Base-by-base conservation (phyloP, 2,329 filamentous ascomycete species). In the Trichoderma arundinaceum region DNA sequence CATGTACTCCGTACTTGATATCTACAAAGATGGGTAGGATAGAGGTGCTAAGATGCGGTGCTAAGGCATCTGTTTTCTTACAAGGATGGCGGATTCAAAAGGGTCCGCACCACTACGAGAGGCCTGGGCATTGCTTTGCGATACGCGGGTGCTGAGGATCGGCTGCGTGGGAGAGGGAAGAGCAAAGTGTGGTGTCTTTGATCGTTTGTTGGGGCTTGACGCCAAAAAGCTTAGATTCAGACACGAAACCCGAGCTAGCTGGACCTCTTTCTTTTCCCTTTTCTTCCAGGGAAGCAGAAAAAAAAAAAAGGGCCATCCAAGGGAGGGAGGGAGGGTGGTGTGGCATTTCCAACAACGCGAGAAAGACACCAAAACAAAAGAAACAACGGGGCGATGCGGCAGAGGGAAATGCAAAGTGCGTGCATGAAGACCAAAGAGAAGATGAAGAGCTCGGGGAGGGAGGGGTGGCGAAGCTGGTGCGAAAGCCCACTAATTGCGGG, bases 401-500 rank as follows among this genome's bases (percentile, higher is more conserved):
- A 49, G 19, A 56, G 32, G n/a, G 33, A 19, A 41, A 49, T 51
- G 46, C 58, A 61, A 61, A 61, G 58, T 61, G 58, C 58, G 19
- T 61, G 58, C 58, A 61, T 10, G 13, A 43, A 43, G 12, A 13
- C 9, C 10, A 43, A 43, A 43, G 12, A 43, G 12, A 43, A 43
- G 12, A 43, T 4, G 15, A 52, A 15, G 4, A 19, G 33, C 8
- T 28, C 28, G 39, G 15, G 15, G 39, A 52, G 32, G 58, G 58
- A 61, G 58, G 58, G 51, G 51, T 57, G 61, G 49, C 41, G 57
- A 60, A 60, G 57, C 57, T 60, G 33, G 33, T 28, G 57, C 33
- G 17, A 49, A 38, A 44, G 58, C 64, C 64, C 64, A 66, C 64
- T 61, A 66, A 65, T 59, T 67, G 65, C 65, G 65, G 65, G 65